phyloP scores from a whole-genome alignment of 306 rosid genomes.

The Pterocarpus macrocarpus region DNA sequence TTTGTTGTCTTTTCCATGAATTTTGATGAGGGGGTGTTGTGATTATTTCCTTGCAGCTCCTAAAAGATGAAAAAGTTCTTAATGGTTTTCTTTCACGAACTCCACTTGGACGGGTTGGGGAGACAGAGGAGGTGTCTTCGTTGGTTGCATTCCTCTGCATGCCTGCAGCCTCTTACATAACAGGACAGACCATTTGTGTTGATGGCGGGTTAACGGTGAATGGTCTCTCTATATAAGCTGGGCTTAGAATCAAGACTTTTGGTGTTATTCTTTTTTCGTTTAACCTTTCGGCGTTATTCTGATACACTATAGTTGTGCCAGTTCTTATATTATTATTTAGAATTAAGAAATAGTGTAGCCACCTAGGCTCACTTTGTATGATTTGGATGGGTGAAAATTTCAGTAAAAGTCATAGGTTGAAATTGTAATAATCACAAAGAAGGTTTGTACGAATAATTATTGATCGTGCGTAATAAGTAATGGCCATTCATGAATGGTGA shows the following conservation, averaged over 20 bases:
- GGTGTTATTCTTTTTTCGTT: no score
- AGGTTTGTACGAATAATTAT: no score
- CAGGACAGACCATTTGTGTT: slow-evolving; percentile 42
- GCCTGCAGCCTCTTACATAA: slow-evolving; percentile 52
- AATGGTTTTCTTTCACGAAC: slow-evolving; percentile 31
- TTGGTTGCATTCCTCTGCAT: slow-evolving; percentile 61
- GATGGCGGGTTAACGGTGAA: slow-evolving; percentile 43
- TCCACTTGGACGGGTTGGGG: slow-evolving; percentile 57
- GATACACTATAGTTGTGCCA: not conserved
- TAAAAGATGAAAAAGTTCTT: slow-evolving; percentile 1
- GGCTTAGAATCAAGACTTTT: not conserved
- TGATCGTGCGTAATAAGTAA: no score
- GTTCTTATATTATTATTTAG: not conserved
- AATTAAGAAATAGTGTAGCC: not conserved
- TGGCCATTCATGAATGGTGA: no score
- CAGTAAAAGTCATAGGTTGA: not conserved
- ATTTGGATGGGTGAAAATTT: not conserved
- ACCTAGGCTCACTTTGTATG: not conserved
- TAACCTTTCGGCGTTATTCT: not conserved
- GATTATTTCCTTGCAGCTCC: slow-evolving; percentile 24
- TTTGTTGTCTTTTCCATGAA: not conserved
- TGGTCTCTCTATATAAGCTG: not conserved
- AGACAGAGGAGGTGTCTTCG: slow-evolving; percentile 54
- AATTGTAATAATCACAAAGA: no score
- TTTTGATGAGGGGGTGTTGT: not conserved